phyloP scores from a whole-genome alignment of 2,329 filamentous ascomycete species.

The Pestalotiopsis sp. region DNA sequence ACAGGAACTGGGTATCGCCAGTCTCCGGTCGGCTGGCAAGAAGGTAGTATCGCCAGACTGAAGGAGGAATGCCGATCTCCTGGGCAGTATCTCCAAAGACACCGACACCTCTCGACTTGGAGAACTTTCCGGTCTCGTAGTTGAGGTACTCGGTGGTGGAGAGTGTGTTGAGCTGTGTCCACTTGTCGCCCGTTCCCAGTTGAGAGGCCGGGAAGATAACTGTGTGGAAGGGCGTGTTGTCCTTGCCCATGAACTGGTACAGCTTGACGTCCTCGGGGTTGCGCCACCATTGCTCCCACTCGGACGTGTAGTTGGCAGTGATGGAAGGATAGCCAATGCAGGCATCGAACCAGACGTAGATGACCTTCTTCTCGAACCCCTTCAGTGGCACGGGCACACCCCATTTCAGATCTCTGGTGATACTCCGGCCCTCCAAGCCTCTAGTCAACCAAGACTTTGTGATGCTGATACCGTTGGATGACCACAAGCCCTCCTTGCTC shows the following conservation, averaged over 20 bases:
- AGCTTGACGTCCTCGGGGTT: constrained; percentile 73
- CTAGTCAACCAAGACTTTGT: constrained; percentile 81
- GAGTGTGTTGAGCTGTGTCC: constrained; percentile 75
- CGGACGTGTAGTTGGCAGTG: constrained; percentile 70
- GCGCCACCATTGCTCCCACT: constrained; percentile 80
- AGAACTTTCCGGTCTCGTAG: constrained; percentile 75
- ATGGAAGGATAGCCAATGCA: constrained; percentile 80
- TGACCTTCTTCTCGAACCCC: constrained; percentile 64
- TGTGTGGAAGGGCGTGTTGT: constrained; percentile 73
- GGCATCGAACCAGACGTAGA: constrained; percentile 76
- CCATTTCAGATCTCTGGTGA: constrained; percentile 93
- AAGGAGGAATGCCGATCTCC: constrained; percentile 69
- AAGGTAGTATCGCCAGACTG: constrained; percentile 79
- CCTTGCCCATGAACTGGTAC: constrained; percentile 81
- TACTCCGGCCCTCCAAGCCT: constrained; percentile 83
- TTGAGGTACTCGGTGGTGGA: constrained; percentile 75
- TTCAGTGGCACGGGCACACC: constrained; percentile 64
- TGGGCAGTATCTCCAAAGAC: constrained; percentile 76
- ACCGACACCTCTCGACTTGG: constrained; percentile 72
- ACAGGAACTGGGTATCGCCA: constrained; percentile 74
- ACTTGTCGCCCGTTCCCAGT: constrained; percentile 70
- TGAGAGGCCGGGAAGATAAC: constrained; percentile 76
- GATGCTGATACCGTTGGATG: constrained; percentile 73
- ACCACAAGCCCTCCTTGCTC: constrained; percentile 76
- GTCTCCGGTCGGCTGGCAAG: constrained; percentile 73